Percentiles rank a stretch among this genome's conserved stretches.
Evolutionary conservation across 257 asterid species (phyloP).

Genomic region (Ligustrum vulgare): DNA sequence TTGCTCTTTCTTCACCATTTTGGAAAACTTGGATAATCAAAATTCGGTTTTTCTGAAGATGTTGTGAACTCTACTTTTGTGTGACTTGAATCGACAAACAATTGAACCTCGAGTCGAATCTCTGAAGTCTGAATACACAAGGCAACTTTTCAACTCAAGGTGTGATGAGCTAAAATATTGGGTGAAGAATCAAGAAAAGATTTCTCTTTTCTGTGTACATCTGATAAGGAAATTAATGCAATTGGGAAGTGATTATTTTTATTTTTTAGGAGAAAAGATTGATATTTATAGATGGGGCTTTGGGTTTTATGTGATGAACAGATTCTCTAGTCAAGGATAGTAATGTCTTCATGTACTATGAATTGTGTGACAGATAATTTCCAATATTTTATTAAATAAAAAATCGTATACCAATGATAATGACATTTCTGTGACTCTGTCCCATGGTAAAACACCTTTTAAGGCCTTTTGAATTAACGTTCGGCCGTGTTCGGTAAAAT

Average conservation of each 20-base stretch:
- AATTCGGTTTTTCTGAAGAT: neutral
- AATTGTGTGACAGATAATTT: constrained; percentile 65
- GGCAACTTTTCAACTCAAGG: neutral
- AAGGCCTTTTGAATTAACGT: constrained; percentile 15
- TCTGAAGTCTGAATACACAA: no score
- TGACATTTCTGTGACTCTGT: constrained; percentile 28
- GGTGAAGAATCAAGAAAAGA: neutral
- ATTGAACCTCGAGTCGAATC: neutral
- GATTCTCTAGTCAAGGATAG: constrained; percentile 43
- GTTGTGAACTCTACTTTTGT: neutral
- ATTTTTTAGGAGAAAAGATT: constrained; percentile 18
- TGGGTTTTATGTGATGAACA: neutral
- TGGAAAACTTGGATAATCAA: neutral
- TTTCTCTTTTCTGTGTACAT: neutral
- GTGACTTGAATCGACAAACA: neutral
- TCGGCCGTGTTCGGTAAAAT: no score
- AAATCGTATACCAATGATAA: constrained; percentile 26
- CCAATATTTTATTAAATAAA: constrained; percentile 37
- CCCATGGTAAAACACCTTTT: constrained; percentile 14
- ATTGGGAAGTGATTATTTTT: constrained; percentile 28
- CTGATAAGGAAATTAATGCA: constrained; percentile 13
- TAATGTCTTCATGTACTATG: constrained; percentile 35
- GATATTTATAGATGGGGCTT: constrained; percentile 37
- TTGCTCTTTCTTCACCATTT: constrained; percentile 59
- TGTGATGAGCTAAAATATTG: neutral